A percentile compares a stretch with the other conserved stretches of the same genome.
These are phyloP conservation scores for Paspalum notatum DNA, from an alignment of 176 grass and related monocot species.

Conservation along the genomic window DNA sequence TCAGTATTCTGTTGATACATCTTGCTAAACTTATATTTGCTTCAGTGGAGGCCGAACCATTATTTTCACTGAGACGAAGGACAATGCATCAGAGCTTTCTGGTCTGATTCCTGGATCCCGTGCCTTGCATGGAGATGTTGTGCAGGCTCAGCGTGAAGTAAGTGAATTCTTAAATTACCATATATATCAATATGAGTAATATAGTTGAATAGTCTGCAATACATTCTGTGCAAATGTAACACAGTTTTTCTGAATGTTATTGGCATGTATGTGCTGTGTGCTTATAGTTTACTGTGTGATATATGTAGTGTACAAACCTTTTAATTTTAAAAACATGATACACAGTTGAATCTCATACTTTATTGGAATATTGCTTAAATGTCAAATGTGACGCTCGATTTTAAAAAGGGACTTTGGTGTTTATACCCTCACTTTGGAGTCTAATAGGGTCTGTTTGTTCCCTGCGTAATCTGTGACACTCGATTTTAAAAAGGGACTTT, in stretches of 20 bases:
- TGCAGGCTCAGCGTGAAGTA: slow-evolving; percentile 94
- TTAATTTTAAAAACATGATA: neutral
- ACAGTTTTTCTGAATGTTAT: neutral
- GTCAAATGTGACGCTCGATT: neutral
- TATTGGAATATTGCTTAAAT: neutral
- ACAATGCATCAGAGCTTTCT: slow-evolving; percentile 71
- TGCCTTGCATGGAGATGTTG: slow-evolving; percentile 94
- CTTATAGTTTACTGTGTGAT: neutral
- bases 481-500: too few species aligned
- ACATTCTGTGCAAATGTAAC: neutral
- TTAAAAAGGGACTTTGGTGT: too few species aligned
- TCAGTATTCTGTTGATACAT: neutral
- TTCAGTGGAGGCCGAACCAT: slow-evolving; percentile 87
- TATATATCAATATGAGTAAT: neutral
- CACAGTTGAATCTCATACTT: neutral
- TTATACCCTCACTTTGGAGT: too few species aligned
- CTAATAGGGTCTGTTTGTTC: too few species aligned
- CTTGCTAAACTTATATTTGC: slow-evolving; percentile 10
- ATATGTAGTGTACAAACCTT: neutral
- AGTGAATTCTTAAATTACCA: slow-evolving; percentile 20
- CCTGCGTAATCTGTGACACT: too few species aligned
- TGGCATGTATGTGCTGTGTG: neutral
- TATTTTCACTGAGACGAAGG: slow-evolving; percentile 97
- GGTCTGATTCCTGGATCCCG: slow-evolving; percentile 77
- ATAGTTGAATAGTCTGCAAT: neutral